Evolutionary conservation across 1,139 yeast species (phyloP).

Genomic region (Kazachstania sp.): DNA sequence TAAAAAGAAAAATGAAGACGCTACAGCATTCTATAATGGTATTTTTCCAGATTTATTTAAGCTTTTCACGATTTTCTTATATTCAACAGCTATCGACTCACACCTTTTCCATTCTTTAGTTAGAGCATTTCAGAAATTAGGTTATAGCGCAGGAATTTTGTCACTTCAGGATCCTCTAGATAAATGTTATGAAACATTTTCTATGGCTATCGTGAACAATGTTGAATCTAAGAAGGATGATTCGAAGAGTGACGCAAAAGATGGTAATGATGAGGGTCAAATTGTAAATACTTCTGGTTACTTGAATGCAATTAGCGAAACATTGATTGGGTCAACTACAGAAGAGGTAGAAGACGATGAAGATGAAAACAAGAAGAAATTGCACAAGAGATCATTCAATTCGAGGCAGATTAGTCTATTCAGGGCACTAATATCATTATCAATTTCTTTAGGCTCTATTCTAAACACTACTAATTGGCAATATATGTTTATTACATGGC

Average conservation of each 20-base stretch:
- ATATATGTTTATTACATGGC: conserved; percentile 58
- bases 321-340: conserved; percentile 52
- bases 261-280: not conserved
- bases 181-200: conserved; percentile 49
- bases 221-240: conserved; percentile 8
- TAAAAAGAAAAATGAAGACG: conserved; percentile 19
- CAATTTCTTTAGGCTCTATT: conserved; percentile 68
- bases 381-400: conserved; percentile 28
- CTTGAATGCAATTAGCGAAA: conserved; percentile 43
- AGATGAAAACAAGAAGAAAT: conserved; percentile 6
- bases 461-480: conserved; percentile 57
- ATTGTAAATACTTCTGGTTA: conserved; percentile 18
- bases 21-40: conserved; percentile 12
- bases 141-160: conserved; percentile 77
- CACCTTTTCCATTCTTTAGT: conserved; percentile 58
- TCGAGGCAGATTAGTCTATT: conserved; percentile 60
- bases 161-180: conserved; percentile 50
- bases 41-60: conserved; percentile 40
- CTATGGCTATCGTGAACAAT: conserved; percentile 44
- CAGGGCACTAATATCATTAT: conserved; percentile 68
- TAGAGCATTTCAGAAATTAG: conserved; percentile 65
- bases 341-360: conserved; percentile 18
- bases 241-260: not conserved
- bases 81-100: conserved; percentile 53
- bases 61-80: conserved; percentile 46